These are phyloP conservation scores for Micromonas pusilla DNA, from an alignment of 139 green algal genomes.

Conservation along the genomic window DNA sequence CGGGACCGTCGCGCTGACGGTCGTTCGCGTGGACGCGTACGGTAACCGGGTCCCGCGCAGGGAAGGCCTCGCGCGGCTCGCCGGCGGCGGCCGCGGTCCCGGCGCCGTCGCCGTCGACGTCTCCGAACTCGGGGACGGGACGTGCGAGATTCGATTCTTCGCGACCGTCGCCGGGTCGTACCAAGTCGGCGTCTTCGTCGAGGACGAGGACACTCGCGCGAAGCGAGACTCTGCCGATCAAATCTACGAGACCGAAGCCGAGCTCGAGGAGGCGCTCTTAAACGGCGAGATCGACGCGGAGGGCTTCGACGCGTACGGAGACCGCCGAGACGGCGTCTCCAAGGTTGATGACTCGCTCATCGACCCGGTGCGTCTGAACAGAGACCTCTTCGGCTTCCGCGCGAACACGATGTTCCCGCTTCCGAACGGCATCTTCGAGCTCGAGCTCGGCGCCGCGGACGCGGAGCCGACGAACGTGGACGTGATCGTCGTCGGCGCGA, in stretches of 20 bases:
- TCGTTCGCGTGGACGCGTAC: conserved; percentile 12
- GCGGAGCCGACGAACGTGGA: conserved; percentile 1
- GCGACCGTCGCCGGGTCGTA: conserved; percentile 12
- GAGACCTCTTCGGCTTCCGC: too few relatives aligned
- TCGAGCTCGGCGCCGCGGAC: neutral
- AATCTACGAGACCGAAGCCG: too few relatives aligned
- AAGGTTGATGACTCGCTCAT: neutral
- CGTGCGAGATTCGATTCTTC: conserved; percentile 1
- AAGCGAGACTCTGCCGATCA: too few relatives aligned
- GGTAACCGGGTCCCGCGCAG: conserved; percentile 5
- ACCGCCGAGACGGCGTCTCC: too few relatives aligned
- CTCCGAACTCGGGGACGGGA: conserved; percentile 19
- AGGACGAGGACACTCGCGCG: too few relatives aligned
- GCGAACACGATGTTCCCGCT: conserved; percentile 14
- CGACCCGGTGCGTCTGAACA: neutral
- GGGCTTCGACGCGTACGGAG: neutral
- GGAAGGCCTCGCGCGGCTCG: conserved; percentile 9
- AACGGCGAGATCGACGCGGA: neutral
- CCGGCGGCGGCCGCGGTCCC: neutral
- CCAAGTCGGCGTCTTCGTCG: conserved; percentile 11
- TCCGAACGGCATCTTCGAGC: conserved; percentile 13
- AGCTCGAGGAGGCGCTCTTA: neutral
- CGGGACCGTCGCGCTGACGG: neutral
- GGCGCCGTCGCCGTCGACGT: neutral
- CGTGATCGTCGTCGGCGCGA: neutral